These are phyloP conservation scores for Sungouiella thailandica DNA, from an alignment of 805 yeast genomes.

Conservation along the genomic window DNA sequence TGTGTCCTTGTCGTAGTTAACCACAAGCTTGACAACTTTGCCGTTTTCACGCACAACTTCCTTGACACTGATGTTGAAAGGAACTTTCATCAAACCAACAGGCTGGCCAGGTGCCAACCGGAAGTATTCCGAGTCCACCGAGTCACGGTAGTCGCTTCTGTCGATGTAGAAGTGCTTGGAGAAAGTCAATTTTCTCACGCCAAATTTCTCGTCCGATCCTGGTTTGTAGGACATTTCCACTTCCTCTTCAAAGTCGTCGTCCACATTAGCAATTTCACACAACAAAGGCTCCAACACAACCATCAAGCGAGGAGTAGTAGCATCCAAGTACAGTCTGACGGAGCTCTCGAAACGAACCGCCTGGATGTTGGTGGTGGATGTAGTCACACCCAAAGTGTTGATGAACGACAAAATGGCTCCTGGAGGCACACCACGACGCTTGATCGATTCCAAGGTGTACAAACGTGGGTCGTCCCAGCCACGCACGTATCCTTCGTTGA, in stretches of 20 bases:
- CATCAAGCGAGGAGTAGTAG: conserved; percentile 91
- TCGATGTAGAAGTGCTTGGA: conserved; percentile 80
- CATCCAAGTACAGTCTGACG: conserved; percentile 81
- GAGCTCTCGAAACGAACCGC: conserved; percentile 84
- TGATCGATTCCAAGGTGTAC: conserved; percentile 88
- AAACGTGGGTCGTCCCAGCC: conserved; percentile 99
- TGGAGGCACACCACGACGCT: conserved; percentile 98
- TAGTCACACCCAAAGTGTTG: conserved; percentile 94
- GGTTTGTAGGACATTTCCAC: conserved; percentile 87
- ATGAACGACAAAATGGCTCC: conserved; percentile 93
- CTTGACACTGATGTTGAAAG: conserved; percentile 70
- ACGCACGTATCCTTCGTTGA: conserved; percentile 73
- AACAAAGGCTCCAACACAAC: conserved; percentile 83
- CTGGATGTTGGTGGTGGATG: conserved; percentile 88
- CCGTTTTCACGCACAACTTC: conserved; percentile 67
- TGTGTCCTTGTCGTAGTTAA: conserved; percentile 61
- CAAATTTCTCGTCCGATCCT: conserved; percentile 58
- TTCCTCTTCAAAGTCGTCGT: conserved; percentile 65
- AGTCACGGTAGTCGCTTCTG: conserved; percentile 72
- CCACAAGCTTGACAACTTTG: conserved; percentile 64
- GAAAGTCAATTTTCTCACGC: conserved; percentile 62
- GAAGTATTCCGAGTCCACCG: conserved; percentile 68
- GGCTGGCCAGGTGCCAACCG: conserved; percentile 92
- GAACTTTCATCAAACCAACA: conserved; percentile 91
- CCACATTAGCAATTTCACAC: conserved; percentile 75